Evolutionary conservation across 208 protist species (phyloP).

Genomic region (Trypanosoma vivax): DNA sequence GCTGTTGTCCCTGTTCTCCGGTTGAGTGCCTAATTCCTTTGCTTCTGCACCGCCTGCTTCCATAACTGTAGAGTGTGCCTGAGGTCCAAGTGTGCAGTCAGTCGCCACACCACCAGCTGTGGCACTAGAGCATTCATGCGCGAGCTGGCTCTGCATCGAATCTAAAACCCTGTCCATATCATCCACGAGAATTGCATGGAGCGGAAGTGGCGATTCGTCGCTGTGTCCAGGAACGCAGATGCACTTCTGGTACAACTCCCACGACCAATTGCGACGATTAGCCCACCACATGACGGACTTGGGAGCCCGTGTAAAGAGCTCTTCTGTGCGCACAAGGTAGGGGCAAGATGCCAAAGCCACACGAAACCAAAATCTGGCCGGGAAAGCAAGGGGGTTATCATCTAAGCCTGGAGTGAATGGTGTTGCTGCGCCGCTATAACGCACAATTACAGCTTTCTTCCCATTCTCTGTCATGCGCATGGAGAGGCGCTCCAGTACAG

Average conservation of each 20-base stretch:
- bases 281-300: conserved; percentile 71
- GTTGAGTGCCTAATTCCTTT: background rate
- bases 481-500: conserved; percentile 58
- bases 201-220: conserved; percentile 14
- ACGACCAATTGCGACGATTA: conserved; percentile 70
- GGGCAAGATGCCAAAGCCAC: conserved; percentile 67
- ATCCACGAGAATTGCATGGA: conserved; percentile 60
- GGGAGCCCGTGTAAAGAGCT: conserved; percentile 68
- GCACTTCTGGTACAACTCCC: conserved; percentile 52
- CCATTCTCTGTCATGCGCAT: conserved; percentile 31
- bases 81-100: background rate
- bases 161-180: conserved; percentile 68
- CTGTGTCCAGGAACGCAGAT: conserved; percentile 12
- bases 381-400: conserved; percentile 74
- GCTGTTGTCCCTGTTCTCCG: no score
- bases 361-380: conserved; percentile 79
- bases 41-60: background rate
- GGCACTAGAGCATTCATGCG: background rate
- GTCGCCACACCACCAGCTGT: background rate
- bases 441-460: conserved; percentile 58
- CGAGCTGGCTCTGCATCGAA: conserved; percentile 41
- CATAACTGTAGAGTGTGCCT: no score
- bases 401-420: conserved; percentile 75
- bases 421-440: conserved; percentile 60
- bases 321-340: conserved; percentile 63